Percentiles rank a stretch among this genome's conserved stretches.
Evolutionary conservation across 2,329 filamentous ascomycete species (phyloP).

Genomic region (Trichoderma endophyticum): DNA sequence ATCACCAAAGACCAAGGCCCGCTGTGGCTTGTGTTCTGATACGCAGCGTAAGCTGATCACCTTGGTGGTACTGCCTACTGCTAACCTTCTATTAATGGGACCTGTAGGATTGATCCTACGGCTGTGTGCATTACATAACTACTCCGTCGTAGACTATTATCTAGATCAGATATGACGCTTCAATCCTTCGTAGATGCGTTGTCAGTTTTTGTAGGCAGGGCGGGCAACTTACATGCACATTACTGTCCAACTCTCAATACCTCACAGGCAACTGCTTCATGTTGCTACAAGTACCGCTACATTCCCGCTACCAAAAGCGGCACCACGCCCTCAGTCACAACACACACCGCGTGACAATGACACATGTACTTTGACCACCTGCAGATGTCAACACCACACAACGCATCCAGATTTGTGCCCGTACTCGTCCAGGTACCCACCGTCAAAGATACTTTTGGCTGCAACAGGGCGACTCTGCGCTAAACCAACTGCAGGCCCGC

Average conservation of each 20-base stretch:
- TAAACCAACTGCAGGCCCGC: conserved; percentile 1
- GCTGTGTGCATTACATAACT: too few relatives aligned
- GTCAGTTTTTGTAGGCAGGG: neutral
- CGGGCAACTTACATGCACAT: neutral
- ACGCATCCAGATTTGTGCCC: neutral
- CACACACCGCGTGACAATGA: neutral
- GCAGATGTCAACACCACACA: neutral
- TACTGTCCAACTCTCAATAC: neutral
- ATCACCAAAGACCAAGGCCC: neutral
- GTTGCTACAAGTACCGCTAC: neutral
- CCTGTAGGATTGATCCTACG: neutral
- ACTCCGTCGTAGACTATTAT: neutral
- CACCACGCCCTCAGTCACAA: neutral
- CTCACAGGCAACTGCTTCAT: neutral
- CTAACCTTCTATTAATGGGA: neutral
- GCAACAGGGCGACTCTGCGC: neutral
- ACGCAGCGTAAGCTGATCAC: neutral
- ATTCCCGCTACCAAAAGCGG: neutral
- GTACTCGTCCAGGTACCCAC: neutral
- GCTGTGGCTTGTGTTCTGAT: neutral
- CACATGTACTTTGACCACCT: neutral
- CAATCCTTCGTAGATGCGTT: neutral
- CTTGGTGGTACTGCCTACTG: neutral
- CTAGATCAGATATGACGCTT: neutral
- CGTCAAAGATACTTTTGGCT: neutral